Evolutionary conservation across 169 alveolate genomes (phyloP).

Genomic region (Plasmodium knowlesi): DNA sequence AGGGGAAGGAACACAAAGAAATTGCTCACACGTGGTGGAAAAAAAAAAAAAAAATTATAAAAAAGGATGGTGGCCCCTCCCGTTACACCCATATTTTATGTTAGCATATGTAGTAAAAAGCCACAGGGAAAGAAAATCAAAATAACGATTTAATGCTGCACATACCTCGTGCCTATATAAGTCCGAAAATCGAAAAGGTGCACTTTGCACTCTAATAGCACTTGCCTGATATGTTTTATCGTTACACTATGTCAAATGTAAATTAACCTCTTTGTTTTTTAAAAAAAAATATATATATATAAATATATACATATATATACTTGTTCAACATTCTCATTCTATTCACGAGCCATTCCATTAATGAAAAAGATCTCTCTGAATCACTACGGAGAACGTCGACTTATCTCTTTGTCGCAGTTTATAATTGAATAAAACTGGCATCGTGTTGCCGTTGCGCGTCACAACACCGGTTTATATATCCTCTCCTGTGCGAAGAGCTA

Average conservation of each 20-base stretch:
- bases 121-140: neutral
- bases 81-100: neutral
- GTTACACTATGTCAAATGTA: neutral
- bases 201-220: neutral
- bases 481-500: neutral
- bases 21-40: neutral
- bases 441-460: neutral
- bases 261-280: neutral
- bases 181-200: constrained; percentile 2
- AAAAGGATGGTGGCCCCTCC: neutral
- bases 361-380: neutral
- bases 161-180: neutral
- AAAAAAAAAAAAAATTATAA: neutral
- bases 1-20: neutral
- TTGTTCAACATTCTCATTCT: neutral
- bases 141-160: neutral
- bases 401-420: neutral
- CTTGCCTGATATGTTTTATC: neutral
- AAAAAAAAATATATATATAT: too few species aligned
- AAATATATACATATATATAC: neutral
- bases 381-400: neutral
- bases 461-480: neutral
- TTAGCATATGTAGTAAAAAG: neutral
- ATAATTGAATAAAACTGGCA: neutral
- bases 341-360: neutral